Evolutionary conservation across 371 early-diverging fungal species (phyloP).

Genomic region (Mortierella polycephala): DNA sequence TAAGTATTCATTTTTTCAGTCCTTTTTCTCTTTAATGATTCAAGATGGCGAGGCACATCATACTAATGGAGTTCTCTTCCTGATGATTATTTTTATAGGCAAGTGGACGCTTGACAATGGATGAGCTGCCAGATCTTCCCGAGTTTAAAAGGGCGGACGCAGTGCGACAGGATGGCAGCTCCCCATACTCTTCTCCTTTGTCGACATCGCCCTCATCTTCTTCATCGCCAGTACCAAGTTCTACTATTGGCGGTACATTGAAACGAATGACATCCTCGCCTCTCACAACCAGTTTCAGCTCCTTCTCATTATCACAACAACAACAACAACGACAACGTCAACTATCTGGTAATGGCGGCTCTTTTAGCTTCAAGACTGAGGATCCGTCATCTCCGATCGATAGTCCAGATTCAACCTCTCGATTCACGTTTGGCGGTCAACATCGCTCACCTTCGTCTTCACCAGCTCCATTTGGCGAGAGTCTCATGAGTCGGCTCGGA

Average conservation of each 20-base stretch:
- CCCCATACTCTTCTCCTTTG: not conserved
- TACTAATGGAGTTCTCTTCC: not conserved
- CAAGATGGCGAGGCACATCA: not conserved
- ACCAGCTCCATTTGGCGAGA: conserved; percentile 28
- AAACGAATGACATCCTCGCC: conserved; percentile 45
- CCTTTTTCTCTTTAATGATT: not conserved
- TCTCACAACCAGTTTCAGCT: conserved; percentile 13
- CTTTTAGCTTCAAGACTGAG: conserved; percentile 19
- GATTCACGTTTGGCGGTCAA: conserved; percentile 2
- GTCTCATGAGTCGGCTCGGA: conserved; percentile 46
- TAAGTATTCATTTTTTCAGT: conserved; percentile 7
- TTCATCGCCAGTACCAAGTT: conserved; percentile 8
- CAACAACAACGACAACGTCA: conserved; percentile 1
- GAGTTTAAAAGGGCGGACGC: conserved; percentile 21
- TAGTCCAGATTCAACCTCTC: not conserved
- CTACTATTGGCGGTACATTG: conserved; percentile 16
- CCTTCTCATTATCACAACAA: conserved; percentile 14
- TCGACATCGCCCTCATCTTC: conserved; percentile 5
- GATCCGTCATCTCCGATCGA: conserved; percentile 9
- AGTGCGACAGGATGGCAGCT: not conserved
- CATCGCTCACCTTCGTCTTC: conserved; percentile 25
- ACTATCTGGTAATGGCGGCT: too few species aligned
- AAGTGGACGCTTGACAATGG: conserved; percentile 48
- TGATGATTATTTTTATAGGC: conserved; percentile 17
- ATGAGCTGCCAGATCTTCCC: conserved; percentile 45